Evolutionary conservation across 345 rosid species (phyloP).

Genomic region (Lepidium didymum): DNA sequence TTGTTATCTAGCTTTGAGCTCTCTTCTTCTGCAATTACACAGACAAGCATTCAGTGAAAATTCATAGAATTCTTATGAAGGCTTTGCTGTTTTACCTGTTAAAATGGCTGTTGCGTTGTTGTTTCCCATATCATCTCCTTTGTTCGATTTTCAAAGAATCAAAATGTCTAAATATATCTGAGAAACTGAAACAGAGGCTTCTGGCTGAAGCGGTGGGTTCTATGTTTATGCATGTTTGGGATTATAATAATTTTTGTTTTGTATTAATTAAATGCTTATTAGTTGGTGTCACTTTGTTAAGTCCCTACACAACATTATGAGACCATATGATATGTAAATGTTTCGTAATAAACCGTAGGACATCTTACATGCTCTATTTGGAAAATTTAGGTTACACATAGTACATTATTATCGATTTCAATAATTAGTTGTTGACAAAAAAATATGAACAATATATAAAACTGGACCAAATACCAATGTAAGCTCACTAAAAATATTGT

Average conservation of each 20-base stretch:
- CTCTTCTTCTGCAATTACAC: constrained; percentile 22
- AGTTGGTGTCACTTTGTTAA: constrained; percentile 24
- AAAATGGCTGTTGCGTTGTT: constrained; percentile 18
- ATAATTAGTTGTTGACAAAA: too few species aligned
- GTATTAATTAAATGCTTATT: constrained; percentile 8
- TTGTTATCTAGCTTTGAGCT: constrained; percentile 4
- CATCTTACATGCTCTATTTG: too few species aligned
- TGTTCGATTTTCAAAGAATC: neutral
- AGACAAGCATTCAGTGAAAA: neutral
- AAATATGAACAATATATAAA: neutral
- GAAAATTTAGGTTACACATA: too few species aligned
- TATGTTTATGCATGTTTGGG: too few species aligned
- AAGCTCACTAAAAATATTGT: neutral
- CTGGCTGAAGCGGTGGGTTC: neutral
- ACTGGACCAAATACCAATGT: neutral
- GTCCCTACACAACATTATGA: constrained; percentile 27
- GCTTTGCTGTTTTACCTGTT: constrained; percentile 7
- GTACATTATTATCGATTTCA: too few species aligned
- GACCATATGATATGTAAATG: constrained; percentile 17
- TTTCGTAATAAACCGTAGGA: neutral
- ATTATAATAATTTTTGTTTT: neutral
- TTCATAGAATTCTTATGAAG: neutral
- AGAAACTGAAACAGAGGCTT: constrained; percentile 2
- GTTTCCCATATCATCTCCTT: constrained; percentile 31
- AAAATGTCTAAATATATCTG: neutral